Base-by-base conservation (phyloP, 2,329 filamentous ascomycete species). In the Parastagonospora avenae region DNA sequence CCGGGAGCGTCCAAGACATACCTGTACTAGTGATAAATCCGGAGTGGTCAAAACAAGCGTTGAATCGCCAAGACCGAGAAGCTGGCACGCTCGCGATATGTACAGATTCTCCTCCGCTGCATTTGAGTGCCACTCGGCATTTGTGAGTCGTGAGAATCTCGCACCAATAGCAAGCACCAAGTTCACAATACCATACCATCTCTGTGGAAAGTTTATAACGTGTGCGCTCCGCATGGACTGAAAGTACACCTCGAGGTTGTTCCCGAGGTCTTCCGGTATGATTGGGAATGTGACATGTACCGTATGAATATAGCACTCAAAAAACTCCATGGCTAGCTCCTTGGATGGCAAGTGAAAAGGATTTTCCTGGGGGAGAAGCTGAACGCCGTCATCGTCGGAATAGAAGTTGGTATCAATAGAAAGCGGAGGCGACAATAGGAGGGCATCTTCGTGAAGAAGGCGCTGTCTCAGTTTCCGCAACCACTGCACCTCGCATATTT, bases 101-200 rank as follows among this genome's bases (percentile, higher is more conserved):
- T 41, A 41, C 3, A 41, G 8, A 2, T 4, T 41, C 24, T 41
- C 38, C 11, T 41, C 38, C n/a, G 66, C 41, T 4, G 41, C 39
- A 27, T 66, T 52, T 9, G 45, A 58, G 7, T 47, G 50, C 57
- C 57, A 65, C 2, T 53, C 47, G 2, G 65, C 62, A 35, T 63
- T 44, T 1, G 53, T 53, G 33, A 73, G 55, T 38, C 67, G 60
- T 4, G 67, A 66, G 48, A 70, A 68, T 36, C 66, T 60, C 14
- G 71, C 62, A 4, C 68, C 73, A 31, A 76, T 71, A n/a, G 74
- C 74, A 43, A 76, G 73, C 2, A 76, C 62, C 10, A 76, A 48
- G 43, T 76, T 75, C 12, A 76, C 42, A 10, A 72, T 64, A 6
- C 66, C 68, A 4, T 65, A 60, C 72, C 71, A 74, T 24, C 36